Evolutionary conservation across 1,139 yeast genomes (phyloP).

Genomic region (Sugiyamaella neomexicana): DNA sequence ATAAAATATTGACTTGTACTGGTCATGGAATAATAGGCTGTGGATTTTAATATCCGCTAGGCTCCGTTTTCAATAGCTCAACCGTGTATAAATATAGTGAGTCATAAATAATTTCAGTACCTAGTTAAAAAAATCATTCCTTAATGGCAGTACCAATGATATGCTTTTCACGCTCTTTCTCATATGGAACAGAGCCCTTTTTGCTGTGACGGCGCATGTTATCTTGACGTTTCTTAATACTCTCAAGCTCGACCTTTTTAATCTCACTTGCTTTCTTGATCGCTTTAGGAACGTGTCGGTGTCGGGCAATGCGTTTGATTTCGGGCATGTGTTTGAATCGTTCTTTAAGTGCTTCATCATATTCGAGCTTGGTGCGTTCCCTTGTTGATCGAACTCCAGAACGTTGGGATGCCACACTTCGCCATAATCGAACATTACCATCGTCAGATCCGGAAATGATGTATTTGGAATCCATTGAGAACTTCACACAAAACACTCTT

Average conservation of each 20-base stretch:
- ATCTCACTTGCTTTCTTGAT: constrained; percentile 53
- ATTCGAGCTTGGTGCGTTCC: constrained; percentile 81
- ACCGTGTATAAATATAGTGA: too few species aligned
- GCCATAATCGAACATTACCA: constrained; percentile 92
- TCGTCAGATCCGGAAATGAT: constrained; percentile 93
- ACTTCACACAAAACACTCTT: constrained; percentile 79
- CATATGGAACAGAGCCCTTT: constrained; percentile 60
- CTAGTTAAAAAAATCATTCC: constrained; percentile 7
- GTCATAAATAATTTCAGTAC: too few species aligned
- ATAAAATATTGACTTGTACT: too few species aligned
- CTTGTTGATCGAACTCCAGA: constrained; percentile 77
- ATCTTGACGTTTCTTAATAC: constrained; percentile 76
- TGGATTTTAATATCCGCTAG: too few species aligned
- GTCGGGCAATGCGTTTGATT: constrained; percentile 82
- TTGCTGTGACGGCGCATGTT: constrained; percentile 79
- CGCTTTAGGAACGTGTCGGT: constrained; percentile 53
- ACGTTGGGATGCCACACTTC: constrained; percentile 82
- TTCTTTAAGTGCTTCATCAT: constrained; percentile 87
- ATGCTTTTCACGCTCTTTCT: constrained; percentile 74
- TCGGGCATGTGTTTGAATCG: constrained; percentile 97
- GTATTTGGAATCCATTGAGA: constrained; percentile 84
- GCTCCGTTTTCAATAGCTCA: too few species aligned
- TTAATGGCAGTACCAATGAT: constrained; percentile 79
- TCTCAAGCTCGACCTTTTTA: constrained; percentile 68
- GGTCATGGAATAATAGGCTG: too few species aligned